Conservation (phyloP, 352 stramenopile genomes). For the Pythium dissotocum region DNA sequence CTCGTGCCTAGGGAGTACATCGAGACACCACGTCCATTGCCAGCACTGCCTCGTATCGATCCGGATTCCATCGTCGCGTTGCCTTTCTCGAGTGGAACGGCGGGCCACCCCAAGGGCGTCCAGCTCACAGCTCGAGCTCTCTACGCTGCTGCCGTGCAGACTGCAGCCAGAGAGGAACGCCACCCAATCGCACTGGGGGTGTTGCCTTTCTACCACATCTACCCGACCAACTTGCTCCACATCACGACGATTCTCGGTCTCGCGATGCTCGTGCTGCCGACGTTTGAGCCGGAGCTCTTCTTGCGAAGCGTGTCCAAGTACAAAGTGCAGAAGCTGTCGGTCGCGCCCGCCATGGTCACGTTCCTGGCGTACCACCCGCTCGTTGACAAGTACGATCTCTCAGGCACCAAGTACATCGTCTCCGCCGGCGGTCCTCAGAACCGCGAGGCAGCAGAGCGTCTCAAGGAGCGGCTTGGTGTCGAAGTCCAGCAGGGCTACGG, state of each 20-base stretch:
- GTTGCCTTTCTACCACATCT: constrained; percentile 94
- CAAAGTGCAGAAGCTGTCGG: constrained; percentile 37
- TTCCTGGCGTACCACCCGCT: constrained; percentile 87
- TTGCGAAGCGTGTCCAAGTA: constrained; percentile 66
- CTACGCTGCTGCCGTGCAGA: constrained; percentile 84
- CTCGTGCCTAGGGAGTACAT: constrained; percentile 1
- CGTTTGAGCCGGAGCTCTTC: constrained; percentile 90
- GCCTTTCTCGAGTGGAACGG: constrained; percentile 94
- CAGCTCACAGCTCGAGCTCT: constrained; percentile 90
- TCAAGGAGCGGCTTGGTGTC: constrained; percentile 47
- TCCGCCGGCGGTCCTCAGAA: constrained; percentile 73
- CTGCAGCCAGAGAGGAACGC: constrained; percentile 57
- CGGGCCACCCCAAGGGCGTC: constrained; percentile 86
- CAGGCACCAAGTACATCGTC: constrained; percentile 59
- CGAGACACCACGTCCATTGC: neutral
- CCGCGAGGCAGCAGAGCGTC: constrained; percentile 46
- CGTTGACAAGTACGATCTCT: constrained; percentile 92
- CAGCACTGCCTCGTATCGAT: constrained; percentile 31
- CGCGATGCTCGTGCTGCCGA: constrained; percentile 32
- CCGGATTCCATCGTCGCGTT: constrained; percentile 58
- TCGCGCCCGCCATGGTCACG: constrained; percentile 86
- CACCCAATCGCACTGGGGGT: constrained; percentile 42
- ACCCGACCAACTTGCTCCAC: constrained; percentile 69
- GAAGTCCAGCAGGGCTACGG: constrained; percentile 37
- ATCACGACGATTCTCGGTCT: constrained; percentile 81